Conservation (phyloP, 164 flowering plant genomes). For the Nymphaea colorata region DNA sequence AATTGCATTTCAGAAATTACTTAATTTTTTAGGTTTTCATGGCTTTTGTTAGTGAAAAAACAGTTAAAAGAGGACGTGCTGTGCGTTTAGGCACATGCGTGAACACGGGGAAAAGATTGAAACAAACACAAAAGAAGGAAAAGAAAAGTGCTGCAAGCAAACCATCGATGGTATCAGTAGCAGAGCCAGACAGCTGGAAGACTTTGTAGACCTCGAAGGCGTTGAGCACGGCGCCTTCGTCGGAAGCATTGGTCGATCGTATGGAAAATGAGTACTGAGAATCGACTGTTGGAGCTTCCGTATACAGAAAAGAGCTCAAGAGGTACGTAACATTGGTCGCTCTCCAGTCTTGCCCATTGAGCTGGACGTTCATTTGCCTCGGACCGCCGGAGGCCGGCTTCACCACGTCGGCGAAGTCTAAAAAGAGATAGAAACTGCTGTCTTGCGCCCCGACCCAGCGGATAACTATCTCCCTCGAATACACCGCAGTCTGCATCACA, state of each 20-base stretch:
- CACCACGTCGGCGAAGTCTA: constrained; percentile 30
- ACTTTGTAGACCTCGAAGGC: constrained; percentile 27
- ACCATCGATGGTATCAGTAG: not conserved
- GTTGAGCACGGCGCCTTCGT: constrained; percentile 21
- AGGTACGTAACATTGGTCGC: not conserved
- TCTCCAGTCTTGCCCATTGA: not conserved
- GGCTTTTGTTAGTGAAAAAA: too few species aligned
- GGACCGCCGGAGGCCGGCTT: constrained; percentile 6
- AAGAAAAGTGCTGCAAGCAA: too few species aligned
- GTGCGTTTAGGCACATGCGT: too few species aligned
- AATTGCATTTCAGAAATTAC: too few species aligned
- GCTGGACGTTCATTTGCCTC: not conserved
- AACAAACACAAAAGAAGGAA: too few species aligned
- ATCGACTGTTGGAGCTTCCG: not conserved
- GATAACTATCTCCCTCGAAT: not conserved
- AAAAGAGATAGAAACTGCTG: constrained; percentile 12
- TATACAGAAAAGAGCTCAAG: not conserved
- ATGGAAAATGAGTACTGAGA: not conserved
- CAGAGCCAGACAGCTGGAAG: constrained; percentile 6
- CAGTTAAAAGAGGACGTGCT: too few species aligned
- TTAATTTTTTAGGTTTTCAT: too few species aligned
- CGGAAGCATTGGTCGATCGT: not conserved
- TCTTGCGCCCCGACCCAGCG: not conserved
- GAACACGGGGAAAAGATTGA: too few species aligned
- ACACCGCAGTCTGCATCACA: constrained; percentile 22